Conservation (phyloP, 331 rosid species). For the Rosa hybrid region DNA sequence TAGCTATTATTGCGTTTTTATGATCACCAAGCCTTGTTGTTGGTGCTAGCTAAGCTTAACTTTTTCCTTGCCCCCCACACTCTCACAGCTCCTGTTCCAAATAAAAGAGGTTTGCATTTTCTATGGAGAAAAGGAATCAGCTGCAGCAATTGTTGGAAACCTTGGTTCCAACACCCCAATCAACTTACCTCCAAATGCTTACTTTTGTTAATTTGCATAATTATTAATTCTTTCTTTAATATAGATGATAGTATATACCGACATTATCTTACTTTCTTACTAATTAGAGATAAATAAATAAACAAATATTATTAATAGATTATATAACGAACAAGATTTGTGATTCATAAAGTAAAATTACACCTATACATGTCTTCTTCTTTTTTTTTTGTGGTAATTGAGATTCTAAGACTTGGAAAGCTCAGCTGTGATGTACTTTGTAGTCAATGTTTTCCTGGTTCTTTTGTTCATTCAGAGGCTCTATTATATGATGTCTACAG, state of each 20-base stretch:
- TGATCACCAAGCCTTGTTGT: slow-evolving; percentile 11
- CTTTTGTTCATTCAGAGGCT: neutral
- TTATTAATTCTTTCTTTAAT: neutral
- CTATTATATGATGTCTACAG: slow-evolving; percentile 31
- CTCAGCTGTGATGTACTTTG: slow-evolving; percentile 5
- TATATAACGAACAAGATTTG: neutral
- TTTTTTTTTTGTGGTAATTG: neutral
- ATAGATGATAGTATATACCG: neutral
- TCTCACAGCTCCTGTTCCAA: slow-evolving; percentile 37
- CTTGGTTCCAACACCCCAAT: slow-evolving; percentile 33
- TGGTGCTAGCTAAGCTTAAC: slow-evolving; percentile 34
- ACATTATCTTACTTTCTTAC: neutral
- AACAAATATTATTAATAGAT: neutral
- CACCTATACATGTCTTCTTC: neutral
- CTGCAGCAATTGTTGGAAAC: slow-evolving; percentile 26
- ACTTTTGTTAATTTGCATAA: neutral
- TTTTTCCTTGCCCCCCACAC: slow-evolving; percentile 46
- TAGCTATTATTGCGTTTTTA: slow-evolving; percentile 34
- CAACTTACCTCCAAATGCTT: slow-evolving; percentile 14
- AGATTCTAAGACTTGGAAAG: slow-evolving; percentile 23
- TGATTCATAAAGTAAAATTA: neutral
- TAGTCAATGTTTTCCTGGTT: neutral
- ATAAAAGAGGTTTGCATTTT: slow-evolving; percentile 39
- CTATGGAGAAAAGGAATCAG: slow-evolving; percentile 31
- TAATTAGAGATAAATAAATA: neutral